Evolutionary conservation across 225 moss, liverwort and hornwort species (phyloP).

Genomic region (Bryoerythrophyllum caledonicum): DNA sequence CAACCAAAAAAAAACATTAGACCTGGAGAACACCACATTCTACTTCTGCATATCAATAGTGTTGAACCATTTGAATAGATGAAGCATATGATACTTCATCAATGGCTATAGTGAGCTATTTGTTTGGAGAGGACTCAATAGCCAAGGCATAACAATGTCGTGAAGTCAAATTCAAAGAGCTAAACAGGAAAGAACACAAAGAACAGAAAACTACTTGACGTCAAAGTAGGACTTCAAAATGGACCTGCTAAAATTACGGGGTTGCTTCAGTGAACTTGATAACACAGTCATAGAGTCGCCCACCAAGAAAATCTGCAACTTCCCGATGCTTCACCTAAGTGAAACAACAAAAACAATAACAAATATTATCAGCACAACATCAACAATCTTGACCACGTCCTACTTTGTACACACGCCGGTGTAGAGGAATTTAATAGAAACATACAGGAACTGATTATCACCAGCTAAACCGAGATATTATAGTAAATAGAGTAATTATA

Average conservation of each 20-base stretch:
- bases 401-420: not conserved
- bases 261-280: constrained; percentile 73
- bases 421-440: not conserved
- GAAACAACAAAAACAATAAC: constrained; percentile 21
- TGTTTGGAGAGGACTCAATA: too few species aligned
- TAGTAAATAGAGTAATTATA: not conserved
- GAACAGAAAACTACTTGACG: not conserved
- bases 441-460: not conserved
- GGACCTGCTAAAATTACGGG: constrained; percentile 21
- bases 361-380: not conserved
- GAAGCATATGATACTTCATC: too few species aligned
- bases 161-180: not conserved
- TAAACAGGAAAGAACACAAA: not conserved
- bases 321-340: constrained; percentile 83
- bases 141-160: not conserved
- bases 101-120: too few species aligned
- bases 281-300: constrained; percentile 80
- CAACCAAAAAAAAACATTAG: too few species aligned
- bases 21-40: too few species aligned
- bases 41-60: too few species aligned
- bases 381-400: not conserved
- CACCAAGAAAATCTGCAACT: constrained; percentile 85
- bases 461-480: not conserved
- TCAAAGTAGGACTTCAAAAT: not conserved
- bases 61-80: too few species aligned